A percentile compares a stretch with the other conserved stretches of the same genome.
Conservation (phyloP, 2,329 filamentous ascomycete genomes). For the Pseudopithomyces chartarum region DNA sequence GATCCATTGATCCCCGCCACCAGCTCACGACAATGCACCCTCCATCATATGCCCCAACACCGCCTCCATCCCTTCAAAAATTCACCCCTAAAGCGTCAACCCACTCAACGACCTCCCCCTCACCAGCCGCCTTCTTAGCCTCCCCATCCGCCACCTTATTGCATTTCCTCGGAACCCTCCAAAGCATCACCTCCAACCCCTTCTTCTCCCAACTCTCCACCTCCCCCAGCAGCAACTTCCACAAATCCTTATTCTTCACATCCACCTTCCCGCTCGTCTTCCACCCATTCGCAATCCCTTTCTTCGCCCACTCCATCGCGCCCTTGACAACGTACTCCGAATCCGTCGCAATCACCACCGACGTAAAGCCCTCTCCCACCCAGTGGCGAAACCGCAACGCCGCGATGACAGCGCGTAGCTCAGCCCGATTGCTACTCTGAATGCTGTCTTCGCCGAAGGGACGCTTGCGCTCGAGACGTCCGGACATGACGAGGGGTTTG, state of each 20-base stretch:
- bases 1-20: no score
- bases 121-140: neutral
- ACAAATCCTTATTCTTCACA: conserved; percentile 60
- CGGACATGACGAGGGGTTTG: neutral
- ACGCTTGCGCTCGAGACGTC: conserved; percentile 51
- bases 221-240: conserved; percentile 45
- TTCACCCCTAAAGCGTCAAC: neutral
- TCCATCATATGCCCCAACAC: no score
- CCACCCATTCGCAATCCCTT: conserved; percentile 56
- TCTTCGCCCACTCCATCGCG: conserved; percentile 49
- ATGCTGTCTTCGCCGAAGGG: conserved; percentile 44
- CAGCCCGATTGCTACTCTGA: conserved; percentile 60
- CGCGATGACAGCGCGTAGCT: conserved; percentile 60
- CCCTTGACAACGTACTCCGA: conserved; percentile 58
- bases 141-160: neutral
- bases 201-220: conserved; percentile 6
- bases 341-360: conserved; percentile 60
- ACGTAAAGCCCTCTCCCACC: conserved; percentile 49
- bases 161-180: neutral
- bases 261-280: conserved; percentile 32
- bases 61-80: no score
- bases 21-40: no score
- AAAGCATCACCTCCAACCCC: neutral
- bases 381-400: conserved; percentile 54
- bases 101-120: neutral